phyloP scores from a whole-genome alignment of 139 green algal genomes.

The Tetradesmus lagerheimii region DNA sequence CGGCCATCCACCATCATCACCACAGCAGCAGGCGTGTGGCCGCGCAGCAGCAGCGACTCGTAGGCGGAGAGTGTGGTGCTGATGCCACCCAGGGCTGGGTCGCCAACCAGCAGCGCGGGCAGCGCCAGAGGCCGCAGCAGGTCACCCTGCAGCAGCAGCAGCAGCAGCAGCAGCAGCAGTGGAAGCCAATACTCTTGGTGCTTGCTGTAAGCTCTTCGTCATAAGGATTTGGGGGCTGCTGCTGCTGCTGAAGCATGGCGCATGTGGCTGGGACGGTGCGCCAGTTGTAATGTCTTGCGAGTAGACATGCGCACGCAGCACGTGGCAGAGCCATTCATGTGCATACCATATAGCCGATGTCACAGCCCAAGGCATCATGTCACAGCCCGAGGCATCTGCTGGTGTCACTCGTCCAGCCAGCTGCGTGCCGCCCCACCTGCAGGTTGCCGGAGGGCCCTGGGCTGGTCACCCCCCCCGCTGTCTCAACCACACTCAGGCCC shows the following conservation, averaged over 20 bases:
- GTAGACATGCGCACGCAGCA: too few relatives aligned
- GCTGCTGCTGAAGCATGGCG: too few relatives aligned
- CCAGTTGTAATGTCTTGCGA: too few relatives aligned
- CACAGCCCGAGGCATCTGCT: too few relatives aligned
- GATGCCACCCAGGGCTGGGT: slow-evolving; percentile 93
- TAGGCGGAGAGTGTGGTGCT: slow-evolving; percentile 87
- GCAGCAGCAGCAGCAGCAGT: background rate
- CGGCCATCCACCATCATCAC: slow-evolving; percentile 60
- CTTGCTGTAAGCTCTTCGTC: too few relatives aligned
- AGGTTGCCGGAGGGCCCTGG: slow-evolving; percentile 87
- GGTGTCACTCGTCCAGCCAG: too few relatives aligned
- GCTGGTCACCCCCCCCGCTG: slow-evolving; percentile 89
- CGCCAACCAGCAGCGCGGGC: slow-evolving; percentile 92
- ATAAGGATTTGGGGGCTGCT: too few relatives aligned
- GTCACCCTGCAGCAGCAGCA: slow-evolving; percentile 76
- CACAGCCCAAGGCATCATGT: too few relatives aligned
- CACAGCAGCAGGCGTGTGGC: slow-evolving; percentile 82
- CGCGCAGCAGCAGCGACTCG: slow-evolving; percentile 83
- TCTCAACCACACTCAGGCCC: slow-evolving; percentile 89
- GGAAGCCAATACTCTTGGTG: too few relatives aligned
- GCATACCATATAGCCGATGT: too few relatives aligned
- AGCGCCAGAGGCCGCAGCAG: slow-evolving; percentile 83
- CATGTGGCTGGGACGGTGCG: too few relatives aligned
- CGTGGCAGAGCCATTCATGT: too few relatives aligned
- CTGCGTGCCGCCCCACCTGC: slow-evolving; percentile 72